These are phyloP conservation scores for Penicillium paradoxum DNA, from an alignment of 495 filamentous ascomycete species.

Conservation along the genomic window DNA sequence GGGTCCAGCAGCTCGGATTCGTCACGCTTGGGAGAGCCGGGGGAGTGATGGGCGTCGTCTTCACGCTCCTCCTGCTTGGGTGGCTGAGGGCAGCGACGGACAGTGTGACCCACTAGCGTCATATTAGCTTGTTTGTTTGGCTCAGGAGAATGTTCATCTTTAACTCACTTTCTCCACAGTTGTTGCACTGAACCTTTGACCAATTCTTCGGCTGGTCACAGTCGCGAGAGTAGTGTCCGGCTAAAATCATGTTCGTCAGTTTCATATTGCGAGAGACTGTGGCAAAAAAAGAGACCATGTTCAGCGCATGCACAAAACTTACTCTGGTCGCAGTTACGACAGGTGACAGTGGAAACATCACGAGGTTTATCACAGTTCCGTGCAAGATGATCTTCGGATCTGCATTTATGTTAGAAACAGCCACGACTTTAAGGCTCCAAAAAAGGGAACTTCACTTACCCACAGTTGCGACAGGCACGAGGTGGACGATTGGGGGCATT, in stretches of 20 bases:
- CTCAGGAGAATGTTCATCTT: not conserved
- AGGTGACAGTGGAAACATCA: constrained; percentile 47
- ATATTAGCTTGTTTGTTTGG: constrained; percentile 11
- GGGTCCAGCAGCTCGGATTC: not conserved
- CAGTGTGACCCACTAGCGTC: constrained; percentile 59
- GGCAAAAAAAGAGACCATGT: not conserved
- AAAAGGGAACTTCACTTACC: constrained; percentile 29
- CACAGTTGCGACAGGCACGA: constrained; percentile 61
- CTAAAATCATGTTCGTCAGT: constrained; percentile 18
- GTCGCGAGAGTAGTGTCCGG: constrained; percentile 66
- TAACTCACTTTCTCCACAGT: constrained; percentile 63
- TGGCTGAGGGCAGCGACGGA: constrained; percentile 53
- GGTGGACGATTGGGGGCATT: constrained; percentile 39
- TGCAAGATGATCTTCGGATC: constrained; percentile 48
- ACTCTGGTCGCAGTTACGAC: constrained; percentile 67
- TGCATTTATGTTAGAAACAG: constrained; percentile 21
- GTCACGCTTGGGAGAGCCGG: not conserved
- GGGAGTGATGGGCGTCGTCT: not conserved
- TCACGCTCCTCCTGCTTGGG: constrained; percentile 15
- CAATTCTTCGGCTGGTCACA: constrained; percentile 76
- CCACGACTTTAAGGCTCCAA: not conserved
- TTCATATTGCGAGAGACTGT: not conserved
- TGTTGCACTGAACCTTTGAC: constrained; percentile 67
- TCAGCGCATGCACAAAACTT: constrained; percentile 5
- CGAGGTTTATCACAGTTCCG: constrained; percentile 53